Evolutionary conservation across 2,329 filamentous ascomycete species (phyloP).

Genomic region (Hymenoscyphus fructigenus): DNA sequence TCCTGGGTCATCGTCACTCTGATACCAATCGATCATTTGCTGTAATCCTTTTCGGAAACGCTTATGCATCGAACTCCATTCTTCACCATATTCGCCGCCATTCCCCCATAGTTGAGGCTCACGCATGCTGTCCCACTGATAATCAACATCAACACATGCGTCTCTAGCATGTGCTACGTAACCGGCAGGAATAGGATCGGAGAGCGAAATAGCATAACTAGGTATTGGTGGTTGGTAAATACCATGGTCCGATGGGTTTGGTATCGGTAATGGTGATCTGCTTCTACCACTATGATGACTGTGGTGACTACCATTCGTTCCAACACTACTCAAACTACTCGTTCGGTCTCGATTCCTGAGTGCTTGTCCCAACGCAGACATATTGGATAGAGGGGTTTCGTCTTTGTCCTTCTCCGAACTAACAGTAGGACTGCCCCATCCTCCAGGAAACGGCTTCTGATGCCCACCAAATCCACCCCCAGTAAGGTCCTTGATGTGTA

Average conservation of each 20-base stretch:
- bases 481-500: constrained; percentile 25
- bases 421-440: constrained; percentile 37
- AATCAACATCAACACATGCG: constrained; percentile 82
- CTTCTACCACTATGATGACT: constrained; percentile 16
- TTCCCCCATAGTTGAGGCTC: constrained; percentile 78
- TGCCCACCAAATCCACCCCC: constrained; percentile 24
- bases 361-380: constrained; percentile 30
- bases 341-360: constrained; percentile 35
- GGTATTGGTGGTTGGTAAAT: constrained; percentile 75
- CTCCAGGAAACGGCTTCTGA: constrained; percentile 39
- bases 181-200: constrained; percentile 79
- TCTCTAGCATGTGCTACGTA: constrained; percentile 91
- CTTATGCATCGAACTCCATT: constrained; percentile 94
- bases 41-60: constrained; percentile 80
- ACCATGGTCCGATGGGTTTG: constrained; percentile 29
- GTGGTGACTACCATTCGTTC: constrained; percentile 30
- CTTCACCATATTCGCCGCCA: constrained; percentile 84
- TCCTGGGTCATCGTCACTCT: constrained; percentile 51
- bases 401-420: constrained; percentile 30
- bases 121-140: constrained; percentile 92
- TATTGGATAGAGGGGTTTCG: constrained; percentile 27
- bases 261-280: constrained; percentile 5
- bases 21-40: constrained; percentile 82
- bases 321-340: constrained; percentile 36
- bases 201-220: constrained; percentile 77